Percentiles rank a stretch among this genome's conserved stretches.
Conservation (phyloP, 1,139 yeast genomes). For the Debaryomyces sp. region DNA sequence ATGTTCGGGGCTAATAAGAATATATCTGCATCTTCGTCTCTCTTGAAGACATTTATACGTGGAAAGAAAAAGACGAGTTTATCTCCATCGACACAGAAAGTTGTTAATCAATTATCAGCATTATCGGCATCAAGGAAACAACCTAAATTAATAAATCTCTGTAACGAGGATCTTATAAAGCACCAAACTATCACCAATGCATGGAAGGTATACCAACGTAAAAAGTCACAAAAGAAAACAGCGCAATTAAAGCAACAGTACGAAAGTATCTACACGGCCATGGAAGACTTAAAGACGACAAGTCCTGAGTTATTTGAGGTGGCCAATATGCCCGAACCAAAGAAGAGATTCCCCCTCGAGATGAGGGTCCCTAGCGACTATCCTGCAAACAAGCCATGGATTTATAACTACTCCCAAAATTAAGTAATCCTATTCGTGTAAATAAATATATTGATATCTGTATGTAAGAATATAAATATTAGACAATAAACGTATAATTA, state of each 20-base stretch:
- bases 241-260: slow-evolving; percentile 63
- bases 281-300: slow-evolving; percentile 62
- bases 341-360: slow-evolving; percentile 71
- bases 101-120: slow-evolving; percentile 79
- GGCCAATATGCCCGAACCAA: slow-evolving; percentile 50
- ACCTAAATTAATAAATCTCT: slow-evolving; percentile 75
- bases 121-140: slow-evolving; percentile 85
- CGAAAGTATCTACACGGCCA: slow-evolving; percentile 67
- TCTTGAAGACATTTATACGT: slow-evolving; percentile 28
- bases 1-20: slow-evolving; percentile 4
- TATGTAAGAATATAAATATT: slow-evolving; percentile 4
- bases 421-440: slow-evolving; percentile 11
- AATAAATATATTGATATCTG: slow-evolving; percentile 8
- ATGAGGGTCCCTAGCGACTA: slow-evolving; percentile 86
- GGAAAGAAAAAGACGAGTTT: slow-evolving; percentile 41
- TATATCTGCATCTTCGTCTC: not conserved
- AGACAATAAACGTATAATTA: not conserved
- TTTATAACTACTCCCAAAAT: slow-evolving; percentile 51
- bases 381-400: slow-evolving; percentile 89
- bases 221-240: slow-evolving; percentile 45
- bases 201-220: slow-evolving; percentile 68
- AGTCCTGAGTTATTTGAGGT: slow-evolving; percentile 53
- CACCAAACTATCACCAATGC: slow-evolving; percentile 85
- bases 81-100: slow-evolving; percentile 63
- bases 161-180: slow-evolving; percentile 81